A percentile compares a stretch with the other conserved stretches of the same genome.
These are phyloP conservation scores for Auxenochlorella pyrenoidosa DNA, from an alignment of 139 green algal genomes.

Conservation along the genomic window DNA sequence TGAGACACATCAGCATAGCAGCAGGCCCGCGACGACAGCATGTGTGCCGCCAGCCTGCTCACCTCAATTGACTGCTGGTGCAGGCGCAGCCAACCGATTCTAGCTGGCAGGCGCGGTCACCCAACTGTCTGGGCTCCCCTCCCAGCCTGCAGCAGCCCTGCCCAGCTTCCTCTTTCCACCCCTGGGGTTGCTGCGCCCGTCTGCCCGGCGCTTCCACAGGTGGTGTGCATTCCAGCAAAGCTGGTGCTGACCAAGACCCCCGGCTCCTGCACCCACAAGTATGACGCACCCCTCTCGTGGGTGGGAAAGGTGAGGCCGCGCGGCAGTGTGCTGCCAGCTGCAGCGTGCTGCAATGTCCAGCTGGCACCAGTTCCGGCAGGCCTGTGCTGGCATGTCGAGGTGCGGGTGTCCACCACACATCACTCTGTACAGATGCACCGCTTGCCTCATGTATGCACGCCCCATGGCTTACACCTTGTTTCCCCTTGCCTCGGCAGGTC, in stretches of 20 bases:
- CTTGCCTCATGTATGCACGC: neutral
- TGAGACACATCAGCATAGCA: too few relatives aligned
- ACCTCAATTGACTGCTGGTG: too few relatives aligned
- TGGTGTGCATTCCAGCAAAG: conserved; percentile 41
- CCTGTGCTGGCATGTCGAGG: neutral
- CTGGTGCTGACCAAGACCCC: conserved; percentile 42
- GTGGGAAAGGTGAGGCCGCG: conserved; percentile 40
- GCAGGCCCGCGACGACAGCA: too few relatives aligned
- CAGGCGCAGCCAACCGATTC: too few relatives aligned
- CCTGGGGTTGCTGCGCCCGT: neutral
- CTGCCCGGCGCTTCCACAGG: neutral
- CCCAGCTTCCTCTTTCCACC: neutral
- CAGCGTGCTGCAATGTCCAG: neutral
- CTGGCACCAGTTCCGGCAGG: too few relatives aligned
- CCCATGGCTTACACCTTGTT: neutral
- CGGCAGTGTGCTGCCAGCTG: neutral
- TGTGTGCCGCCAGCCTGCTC: too few relatives aligned
- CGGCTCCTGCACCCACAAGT: conserved; percentile 39
- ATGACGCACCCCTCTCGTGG: neutral
- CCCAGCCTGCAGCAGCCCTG: neutral
- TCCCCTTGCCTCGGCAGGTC: neutral
- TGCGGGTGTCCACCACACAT: too few relatives aligned
- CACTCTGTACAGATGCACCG: neutral
- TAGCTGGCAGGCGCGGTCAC: too few relatives aligned
- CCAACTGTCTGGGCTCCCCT: too few relatives aligned